Evolutionary conservation across 1,284 basidiomycete genomes (phyloP), one percentile per base, ranked within the genome.

Genomic region (Rhodofomes roseus): DNA sequence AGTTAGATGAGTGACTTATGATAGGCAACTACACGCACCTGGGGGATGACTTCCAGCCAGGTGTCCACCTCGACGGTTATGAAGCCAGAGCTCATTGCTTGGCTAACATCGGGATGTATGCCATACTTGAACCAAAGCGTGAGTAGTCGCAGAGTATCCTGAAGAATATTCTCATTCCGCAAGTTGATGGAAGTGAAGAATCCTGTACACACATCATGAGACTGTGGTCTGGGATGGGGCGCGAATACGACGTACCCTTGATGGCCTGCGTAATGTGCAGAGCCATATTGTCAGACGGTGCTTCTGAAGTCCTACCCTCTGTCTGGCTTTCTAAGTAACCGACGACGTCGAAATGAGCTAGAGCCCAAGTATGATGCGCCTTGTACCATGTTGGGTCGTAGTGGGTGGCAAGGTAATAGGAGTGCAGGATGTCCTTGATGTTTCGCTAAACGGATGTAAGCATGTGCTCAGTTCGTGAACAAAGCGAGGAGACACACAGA

Each of bases 111-210:
- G 55, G 92, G 87, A 66, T 97, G 90, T 54, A 90, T 87, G 14
- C 97, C 97, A 72, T 93, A 99, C 71, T 97, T 97, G 83, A 99
- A 99, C 97, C 97, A 99, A 6, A 99, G 78, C 0, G 97, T 98
- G 37, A 99, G 79, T 16, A 99, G 79, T 37, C 97, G 87, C 31
- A 99, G 81, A 1, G 93, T 98, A 68, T 99, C 97, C 72, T 99
- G 97, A 23, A 99, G 77, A 4, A 95, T 90, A 71, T 97, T 96
- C 67, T 94, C 91, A 61, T 89, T 95, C 39, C 62, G 61, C 44
- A 98, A 79, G 18, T 93, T 85, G 64, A 99, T 98, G 0, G 97
- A 99, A 11, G 91, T 88, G 86, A 99, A 95, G 81, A 99, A 96
- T 14, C 95, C 95, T 90, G 63, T 27, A 51, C 2, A 29, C 36